Evolutionary conservation across 805 yeast species (phyloP).

Genomic region (Yarrowia sp.): DNA sequence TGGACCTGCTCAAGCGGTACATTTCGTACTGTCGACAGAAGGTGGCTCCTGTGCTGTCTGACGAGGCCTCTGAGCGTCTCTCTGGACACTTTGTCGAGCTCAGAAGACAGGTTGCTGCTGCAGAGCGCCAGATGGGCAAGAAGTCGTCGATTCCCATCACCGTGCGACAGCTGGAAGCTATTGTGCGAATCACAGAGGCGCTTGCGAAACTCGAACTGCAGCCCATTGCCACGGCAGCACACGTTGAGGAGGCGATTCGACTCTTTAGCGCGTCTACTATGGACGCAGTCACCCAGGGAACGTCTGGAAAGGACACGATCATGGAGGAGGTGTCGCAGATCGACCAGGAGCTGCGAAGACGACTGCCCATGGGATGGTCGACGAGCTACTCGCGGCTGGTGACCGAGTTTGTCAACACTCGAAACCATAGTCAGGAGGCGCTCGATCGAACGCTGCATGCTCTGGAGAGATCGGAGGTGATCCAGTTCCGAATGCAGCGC

Average conservation of each 20-base stretch:
- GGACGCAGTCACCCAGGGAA: constrained; percentile 80
- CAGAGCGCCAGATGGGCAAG: constrained; percentile 78
- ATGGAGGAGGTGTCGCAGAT: constrained; percentile 72
- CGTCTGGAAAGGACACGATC: constrained; percentile 53
- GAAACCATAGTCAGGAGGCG: constrained; percentile 61
- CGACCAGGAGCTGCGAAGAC: constrained; percentile 79
- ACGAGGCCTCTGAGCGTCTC: constrained; percentile 84
- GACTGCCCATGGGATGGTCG: constrained; percentile 95
- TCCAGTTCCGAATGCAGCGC: constrained; percentile 83
- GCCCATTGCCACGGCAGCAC: constrained; percentile 81
- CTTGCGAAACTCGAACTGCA: constrained; percentile 81
- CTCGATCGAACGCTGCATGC: constrained; percentile 79
- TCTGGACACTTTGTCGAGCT: constrained; percentile 91
- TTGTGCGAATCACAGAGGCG: constrained; percentile 91
- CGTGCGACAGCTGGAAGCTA: constrained; percentile 95
- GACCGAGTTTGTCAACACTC: constrained; percentile 57
- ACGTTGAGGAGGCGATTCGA: constrained; percentile 93
- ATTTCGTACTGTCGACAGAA: constrained; percentile 83
- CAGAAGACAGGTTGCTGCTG: constrained; percentile 74
- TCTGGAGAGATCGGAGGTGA: constrained; percentile 81
- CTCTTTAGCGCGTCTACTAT: constrained; percentile 94
- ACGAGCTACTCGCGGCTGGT: constrained; percentile 81
- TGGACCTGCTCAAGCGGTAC: constrained; percentile 87
- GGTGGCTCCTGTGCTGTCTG: constrained; percentile 89
- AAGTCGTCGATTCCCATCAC: constrained; percentile 96